Conservation (phyloP, 2,329 filamentous ascomycete species). For the Zymoseptoria passerinii region DNA sequence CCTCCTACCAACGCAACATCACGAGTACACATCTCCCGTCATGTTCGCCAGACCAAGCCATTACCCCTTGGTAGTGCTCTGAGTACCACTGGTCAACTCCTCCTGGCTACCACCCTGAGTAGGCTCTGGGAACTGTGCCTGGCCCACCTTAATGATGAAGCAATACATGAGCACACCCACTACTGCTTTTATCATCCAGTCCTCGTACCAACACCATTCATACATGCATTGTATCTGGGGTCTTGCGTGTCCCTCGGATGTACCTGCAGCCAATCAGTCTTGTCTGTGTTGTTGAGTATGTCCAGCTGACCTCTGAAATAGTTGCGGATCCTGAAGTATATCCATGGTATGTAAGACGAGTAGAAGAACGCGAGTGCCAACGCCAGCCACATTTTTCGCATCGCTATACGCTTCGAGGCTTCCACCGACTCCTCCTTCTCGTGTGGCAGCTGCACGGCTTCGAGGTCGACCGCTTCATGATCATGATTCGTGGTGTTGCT, state of each 20-base stretch:
- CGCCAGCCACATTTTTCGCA: background rate
- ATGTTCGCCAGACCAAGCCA: too few relatives aligned
- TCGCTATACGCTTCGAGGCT: background rate
- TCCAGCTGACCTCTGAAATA: background rate
- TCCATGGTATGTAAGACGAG: background rate
- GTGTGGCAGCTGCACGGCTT: background rate
- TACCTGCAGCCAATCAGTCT: background rate
- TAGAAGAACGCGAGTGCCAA: background rate
- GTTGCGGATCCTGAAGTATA: background rate
- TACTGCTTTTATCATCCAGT: background rate
- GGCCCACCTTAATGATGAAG: background rate
- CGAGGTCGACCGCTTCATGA: background rate
- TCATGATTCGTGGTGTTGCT: too few relatives aligned
- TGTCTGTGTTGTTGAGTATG: background rate
- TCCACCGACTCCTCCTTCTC: background rate
- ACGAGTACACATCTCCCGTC: too few relatives aligned
- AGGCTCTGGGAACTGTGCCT: background rate
- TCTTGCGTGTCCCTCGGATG: background rate
- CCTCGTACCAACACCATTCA: background rate
- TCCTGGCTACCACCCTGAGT: background rate
- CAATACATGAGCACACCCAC: background rate
- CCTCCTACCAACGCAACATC: too few relatives aligned
- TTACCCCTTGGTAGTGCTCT: background rate
- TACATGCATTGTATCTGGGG: background rate
- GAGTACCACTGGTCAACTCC: background rate